A percentile compares a stretch with the other conserved stretches of the same genome.
phyloP scores from a whole-genome alignment of 2,329 filamentous ascomycete genomes.

The Colletotrichum cuscutae region DNA sequence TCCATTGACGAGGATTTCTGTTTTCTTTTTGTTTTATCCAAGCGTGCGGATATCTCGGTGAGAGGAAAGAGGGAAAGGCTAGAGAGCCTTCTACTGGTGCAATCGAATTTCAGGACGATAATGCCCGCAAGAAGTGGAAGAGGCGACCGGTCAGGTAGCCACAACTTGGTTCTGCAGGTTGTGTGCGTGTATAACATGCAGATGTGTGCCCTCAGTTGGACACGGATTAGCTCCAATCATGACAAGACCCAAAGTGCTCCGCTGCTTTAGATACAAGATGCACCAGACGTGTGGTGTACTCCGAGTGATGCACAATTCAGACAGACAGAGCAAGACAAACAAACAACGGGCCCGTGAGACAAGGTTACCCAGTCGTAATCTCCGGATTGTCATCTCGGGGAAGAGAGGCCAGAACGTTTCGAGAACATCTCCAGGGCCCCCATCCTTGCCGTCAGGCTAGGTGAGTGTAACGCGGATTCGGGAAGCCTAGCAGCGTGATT shows the following conservation, averaged over 20 bases:
- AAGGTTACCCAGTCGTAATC: slow-evolving; percentile 17
- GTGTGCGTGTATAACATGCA: slow-evolving; percentile 22
- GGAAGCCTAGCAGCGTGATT: background rate
- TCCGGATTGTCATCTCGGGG: slow-evolving; percentile 26
- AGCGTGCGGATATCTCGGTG: background rate
- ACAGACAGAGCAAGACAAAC: slow-evolving; percentile 2
- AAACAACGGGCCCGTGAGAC: slow-evolving; percentile 12
- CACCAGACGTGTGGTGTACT: too few species aligned
- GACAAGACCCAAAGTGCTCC: background rate
- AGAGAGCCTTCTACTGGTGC: background rate
- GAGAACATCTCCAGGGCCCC: slow-evolving; percentile 13
- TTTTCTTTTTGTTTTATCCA: slow-evolving; percentile 10
- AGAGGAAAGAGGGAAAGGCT: background rate
- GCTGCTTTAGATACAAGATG: background rate
- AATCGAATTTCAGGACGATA: background rate
- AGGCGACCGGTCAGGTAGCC: background rate
- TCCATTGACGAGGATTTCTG: slow-evolving; percentile 9
- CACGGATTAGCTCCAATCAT: background rate
- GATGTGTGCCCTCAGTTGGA: background rate
- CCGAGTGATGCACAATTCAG: background rate
- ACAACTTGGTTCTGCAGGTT: background rate
- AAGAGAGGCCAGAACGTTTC: slow-evolving; percentile 24
- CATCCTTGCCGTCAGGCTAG: background rate
- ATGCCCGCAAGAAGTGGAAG: background rate
- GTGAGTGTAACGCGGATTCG: background rate